phyloP scores from a whole-genome alignment of 106 monocot genomes.

The Gastrodia elata region DNA sequence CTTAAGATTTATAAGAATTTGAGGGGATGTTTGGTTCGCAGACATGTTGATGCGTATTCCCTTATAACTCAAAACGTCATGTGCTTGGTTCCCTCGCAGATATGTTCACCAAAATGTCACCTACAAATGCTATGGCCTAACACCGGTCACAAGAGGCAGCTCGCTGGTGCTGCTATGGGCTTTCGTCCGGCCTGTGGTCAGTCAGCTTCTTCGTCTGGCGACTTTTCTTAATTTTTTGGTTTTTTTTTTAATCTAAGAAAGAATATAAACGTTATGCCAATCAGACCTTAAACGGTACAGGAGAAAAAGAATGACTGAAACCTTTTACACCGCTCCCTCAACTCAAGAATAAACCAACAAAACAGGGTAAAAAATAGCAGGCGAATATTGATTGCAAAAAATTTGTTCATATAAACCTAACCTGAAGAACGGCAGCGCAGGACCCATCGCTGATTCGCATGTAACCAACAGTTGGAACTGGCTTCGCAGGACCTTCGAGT shows the following conservation, averaged over 20 bases:
- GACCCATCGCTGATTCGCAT: slow-evolving; percentile 75
- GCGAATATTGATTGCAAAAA: not conserved
- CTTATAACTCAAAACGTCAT: no score
- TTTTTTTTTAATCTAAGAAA: not conserved
- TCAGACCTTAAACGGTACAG: not conserved
- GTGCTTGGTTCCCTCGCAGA: no score
- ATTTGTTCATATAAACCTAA: slow-evolving; percentile 9
- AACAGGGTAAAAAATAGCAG: not conserved
- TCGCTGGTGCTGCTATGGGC: no score
- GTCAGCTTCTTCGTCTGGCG: no score
- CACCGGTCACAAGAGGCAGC: no score
- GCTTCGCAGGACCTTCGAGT: not conserved
- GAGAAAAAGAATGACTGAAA: not conserved
- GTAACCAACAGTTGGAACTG: slow-evolving; percentile 13
- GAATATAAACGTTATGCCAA: not conserved
- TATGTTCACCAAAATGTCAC: no score
- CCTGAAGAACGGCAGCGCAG: slow-evolving; percentile 58
- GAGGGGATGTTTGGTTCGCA: no score
- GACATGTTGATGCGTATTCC: no score
- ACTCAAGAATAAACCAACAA: not conserved
- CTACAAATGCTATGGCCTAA: no score
- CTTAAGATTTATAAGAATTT: no score
- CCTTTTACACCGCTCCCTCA: not conserved
- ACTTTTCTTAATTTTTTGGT: no score
- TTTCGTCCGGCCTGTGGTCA: no score